Conservation (phyloP, 371 early-diverging fungal species). For the Zopfochytrium polystomum region DNA sequence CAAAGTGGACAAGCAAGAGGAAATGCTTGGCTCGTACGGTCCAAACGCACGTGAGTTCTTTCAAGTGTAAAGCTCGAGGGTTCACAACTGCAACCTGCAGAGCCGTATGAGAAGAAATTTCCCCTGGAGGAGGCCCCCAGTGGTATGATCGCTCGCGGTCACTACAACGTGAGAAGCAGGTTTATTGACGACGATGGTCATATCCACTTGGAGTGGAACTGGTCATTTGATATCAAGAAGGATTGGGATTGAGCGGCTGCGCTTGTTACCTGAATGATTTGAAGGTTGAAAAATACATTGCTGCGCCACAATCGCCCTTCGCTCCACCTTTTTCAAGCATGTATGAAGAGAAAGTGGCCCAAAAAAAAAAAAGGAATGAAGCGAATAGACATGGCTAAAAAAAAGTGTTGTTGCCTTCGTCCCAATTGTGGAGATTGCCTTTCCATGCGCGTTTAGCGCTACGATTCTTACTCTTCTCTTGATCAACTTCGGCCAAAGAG, state of each 20-base stretch:
- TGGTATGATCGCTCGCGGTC: conserved; percentile 87
- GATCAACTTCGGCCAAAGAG: no score
- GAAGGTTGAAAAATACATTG: no score
- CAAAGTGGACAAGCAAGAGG: conserved; percentile 84
- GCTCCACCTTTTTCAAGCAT: no score
- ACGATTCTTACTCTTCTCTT: no score
- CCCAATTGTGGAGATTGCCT: no score
- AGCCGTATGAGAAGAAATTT: conserved; percentile 83
- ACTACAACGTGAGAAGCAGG: conserved; percentile 73
- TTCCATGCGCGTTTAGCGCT: no score
- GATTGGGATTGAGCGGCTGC: conserved; percentile 52
- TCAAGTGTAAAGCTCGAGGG: neutral
- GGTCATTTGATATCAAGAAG: conserved; percentile 53
- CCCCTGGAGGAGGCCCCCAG: conserved; percentile 81
- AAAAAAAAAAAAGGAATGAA: no score
- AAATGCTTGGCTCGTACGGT: conserved; percentile 95
- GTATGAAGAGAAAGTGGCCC: no score
- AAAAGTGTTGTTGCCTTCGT: no score
- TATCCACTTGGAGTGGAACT: conserved; percentile 47
- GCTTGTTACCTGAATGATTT: no score
- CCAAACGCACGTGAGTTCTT: conserved; percentile 52
- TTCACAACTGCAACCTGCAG: conserved; percentile 6
- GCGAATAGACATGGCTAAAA: no score
- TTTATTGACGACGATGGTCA: conserved; percentile 18
- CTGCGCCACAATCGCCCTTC: no score